Percentiles rank a stretch among this genome's conserved stretches.
phyloP scores from a whole-genome alignment of 1,139 yeast species.

The Neolecta irregularis region DNA sequence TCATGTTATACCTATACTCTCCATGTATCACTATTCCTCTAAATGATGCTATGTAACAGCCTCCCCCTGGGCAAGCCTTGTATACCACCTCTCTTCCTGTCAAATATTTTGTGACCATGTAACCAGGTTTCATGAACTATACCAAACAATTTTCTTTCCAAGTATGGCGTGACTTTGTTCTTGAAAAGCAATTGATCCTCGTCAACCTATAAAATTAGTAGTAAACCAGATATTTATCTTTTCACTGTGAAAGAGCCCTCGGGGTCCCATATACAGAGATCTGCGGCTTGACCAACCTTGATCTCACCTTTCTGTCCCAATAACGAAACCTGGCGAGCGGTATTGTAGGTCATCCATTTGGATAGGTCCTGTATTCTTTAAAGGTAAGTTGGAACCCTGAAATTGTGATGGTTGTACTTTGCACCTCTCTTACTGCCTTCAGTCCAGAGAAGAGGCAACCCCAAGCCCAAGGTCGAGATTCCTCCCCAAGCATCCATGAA shows the following conservation, averaged over 20 bases:
- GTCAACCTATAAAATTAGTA: too few relatives aligned
- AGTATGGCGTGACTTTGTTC: conserved; percentile 72
- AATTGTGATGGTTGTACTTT: too few relatives aligned
- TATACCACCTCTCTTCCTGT: too few relatives aligned
- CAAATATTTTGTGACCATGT: conserved; percentile 40
- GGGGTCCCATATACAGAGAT: conserved; percentile 33
- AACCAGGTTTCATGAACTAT: conserved; percentile 61
- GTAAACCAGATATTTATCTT: too few relatives aligned
- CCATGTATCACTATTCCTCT: too few relatives aligned
- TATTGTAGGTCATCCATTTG: conserved; percentile 65
- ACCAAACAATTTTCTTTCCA: conserved; percentile 53
- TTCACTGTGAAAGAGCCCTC: too few relatives aligned
- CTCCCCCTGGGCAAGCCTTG: too few relatives aligned
- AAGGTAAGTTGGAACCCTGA: neutral
- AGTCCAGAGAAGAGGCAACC: conserved; percentile 65
- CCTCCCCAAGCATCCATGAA: conserved; percentile 95
- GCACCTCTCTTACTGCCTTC: conserved; percentile 45
- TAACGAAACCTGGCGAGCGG: conserved; percentile 75
- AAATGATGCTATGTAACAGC: too few relatives aligned
- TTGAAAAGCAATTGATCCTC: conserved; percentile 46
- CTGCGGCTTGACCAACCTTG: conserved; percentile 32
- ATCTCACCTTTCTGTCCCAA: conserved; percentile 35
- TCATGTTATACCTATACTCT: too few relatives aligned
- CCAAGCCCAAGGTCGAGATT: conserved; percentile 84
- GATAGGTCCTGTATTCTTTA: too few relatives aligned